Percentiles rank a stretch among this genome's conserved stretches.
Evolutionary conservation across 164 flowering plant genomes (phyloP).

Genomic region (Magnolia sinica): DNA sequence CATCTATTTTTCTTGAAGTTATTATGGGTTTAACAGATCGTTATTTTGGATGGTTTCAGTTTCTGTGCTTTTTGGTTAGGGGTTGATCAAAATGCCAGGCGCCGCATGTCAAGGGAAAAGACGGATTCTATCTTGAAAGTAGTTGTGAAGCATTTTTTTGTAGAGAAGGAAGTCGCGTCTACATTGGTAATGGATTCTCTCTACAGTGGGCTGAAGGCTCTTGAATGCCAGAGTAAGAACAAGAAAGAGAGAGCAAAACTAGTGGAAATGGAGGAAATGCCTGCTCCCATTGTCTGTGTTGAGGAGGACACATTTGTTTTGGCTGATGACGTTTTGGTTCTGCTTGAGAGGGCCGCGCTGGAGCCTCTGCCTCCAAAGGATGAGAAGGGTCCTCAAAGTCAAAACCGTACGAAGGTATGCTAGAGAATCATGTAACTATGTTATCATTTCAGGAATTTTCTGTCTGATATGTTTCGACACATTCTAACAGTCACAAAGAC

Average conservation of each 20-base stretch:
- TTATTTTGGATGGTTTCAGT: slow-evolving; percentile 42
- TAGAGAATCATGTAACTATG: neutral
- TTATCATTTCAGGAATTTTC: neutral
- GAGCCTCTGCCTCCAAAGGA: slow-evolving; percentile 96
- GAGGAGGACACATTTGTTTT: slow-evolving; percentile 85
- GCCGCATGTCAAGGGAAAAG: slow-evolving; percentile 81
- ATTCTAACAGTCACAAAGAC: no score
- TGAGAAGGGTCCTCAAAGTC: slow-evolving; percentile 75
- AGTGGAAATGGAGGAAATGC: slow-evolving; percentile 56
- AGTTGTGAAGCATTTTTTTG: slow-evolving; percentile 82
- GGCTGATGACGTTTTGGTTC: slow-evolving; percentile 76
- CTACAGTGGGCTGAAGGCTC: slow-evolving; percentile 93
- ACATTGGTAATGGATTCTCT: slow-evolving; percentile 98
- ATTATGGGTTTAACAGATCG: neutral
- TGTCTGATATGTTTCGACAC: no score
- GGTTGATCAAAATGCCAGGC: slow-evolving; percentile 66
- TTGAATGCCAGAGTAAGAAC: slow-evolving; percentile 61
- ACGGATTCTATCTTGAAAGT: slow-evolving; percentile 73
- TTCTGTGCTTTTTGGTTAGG: slow-evolving; percentile 85
- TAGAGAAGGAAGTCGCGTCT: slow-evolving; percentile 96
- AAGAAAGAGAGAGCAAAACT: slow-evolving; percentile 38
- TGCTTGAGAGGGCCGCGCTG: slow-evolving; percentile 81
- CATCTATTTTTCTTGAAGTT: neutral
- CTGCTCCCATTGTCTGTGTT: slow-evolving; percentile 68
- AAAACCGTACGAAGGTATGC: slow-evolving; percentile 83